Evolutionary conservation across 805 yeast genomes (phyloP), one percentile per base, ranked within the genome.

Genomic region (Candida multigemmis): DNA sequence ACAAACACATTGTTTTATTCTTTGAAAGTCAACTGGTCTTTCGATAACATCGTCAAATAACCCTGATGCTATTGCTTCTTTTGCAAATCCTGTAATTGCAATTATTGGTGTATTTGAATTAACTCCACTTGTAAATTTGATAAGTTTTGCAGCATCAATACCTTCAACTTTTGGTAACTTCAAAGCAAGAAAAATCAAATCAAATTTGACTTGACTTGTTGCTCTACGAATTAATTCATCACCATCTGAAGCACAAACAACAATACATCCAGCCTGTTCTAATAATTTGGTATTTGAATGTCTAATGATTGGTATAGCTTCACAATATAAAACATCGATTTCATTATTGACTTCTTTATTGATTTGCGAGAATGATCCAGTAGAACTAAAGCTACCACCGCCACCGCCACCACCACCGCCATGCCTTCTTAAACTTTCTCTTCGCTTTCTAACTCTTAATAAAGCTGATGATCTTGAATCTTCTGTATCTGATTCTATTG

Each of bases 171-270:
- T 77, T 10, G 81, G 71, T 13, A 81, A 56, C 37, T 71, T 71
- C 29, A 80, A 60, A 2, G 89, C 91, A 0, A 91, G 75, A 33
- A 87, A 62, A 16, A 87, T 84, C 21, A 86, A 38, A 52, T 87
- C 96, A 57, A 85, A 89, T 44, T 74, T 78, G 12, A 84, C 81
- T 27, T 77, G 77, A 19, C 93, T 81, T 0, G 94, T 80, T 5
- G 85, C 84, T 30, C 91, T 58, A 33, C 91, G 65, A 9, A 86
- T 70, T 33, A 86, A 61, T 34, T 86, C 96, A 34, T 85, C 89
- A 2, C 94, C 95, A 32, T 76, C 75, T 0, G 75, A 60, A 5
- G 83, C 80, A 3, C 81, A 62, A 4, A 83, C 81, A 6, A 85
- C 94, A 8, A 77, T 73, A 54, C 94, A 85, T 1, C 93, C 94